Percentiles rank a stretch among this genome's conserved stretches.
phyloP scores from a whole-genome alignment of 805 yeast genomes.

The Candida golubevii region DNA sequence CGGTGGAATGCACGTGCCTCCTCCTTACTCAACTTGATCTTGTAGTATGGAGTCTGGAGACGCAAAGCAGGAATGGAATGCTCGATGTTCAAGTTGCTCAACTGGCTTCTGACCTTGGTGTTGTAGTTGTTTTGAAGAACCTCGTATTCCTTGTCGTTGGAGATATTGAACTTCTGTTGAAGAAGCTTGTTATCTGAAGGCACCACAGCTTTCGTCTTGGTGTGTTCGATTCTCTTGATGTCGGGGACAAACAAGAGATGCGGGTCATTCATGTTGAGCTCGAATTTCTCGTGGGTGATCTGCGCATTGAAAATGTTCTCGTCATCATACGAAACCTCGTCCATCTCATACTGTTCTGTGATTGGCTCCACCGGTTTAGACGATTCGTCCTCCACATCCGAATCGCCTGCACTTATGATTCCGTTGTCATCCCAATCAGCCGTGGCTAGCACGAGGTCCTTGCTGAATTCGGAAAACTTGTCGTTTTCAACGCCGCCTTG shows the following conservation, averaged over 20 bases:
- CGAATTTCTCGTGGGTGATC: conserved; percentile 37
- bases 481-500: conserved; percentile 34
- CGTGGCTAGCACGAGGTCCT: conserved; percentile 60
- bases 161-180: conserved; percentile 66
- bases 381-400: conserved; percentile 6
- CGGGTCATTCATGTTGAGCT: conserved; percentile 85
- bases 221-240: conserved; percentile 14
- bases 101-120: conserved; percentile 85
- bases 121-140: conserved; percentile 80
- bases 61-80: conserved; percentile 86
- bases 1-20: conserved; percentile 79
- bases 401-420: conserved; percentile 48
- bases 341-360: conserved; percentile 10
- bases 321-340: conserved; percentile 53
- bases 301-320: conserved; percentile 73
- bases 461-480: conserved; percentile 40
- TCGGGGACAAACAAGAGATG: conserved; percentile 62
- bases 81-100: conserved; percentile 86
- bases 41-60: conserved; percentile 87
- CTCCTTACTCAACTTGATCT: conserved; percentile 63
- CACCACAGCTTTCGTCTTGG: conserved; percentile 31
- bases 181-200: conserved; percentile 55
- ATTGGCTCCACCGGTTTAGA: background rate
- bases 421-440: conserved; percentile 76
- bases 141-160: conserved; percentile 87